phyloP scores from a whole-genome alignment of 768 basidiomycete species.

The Lanmaoa pseudosensibilis region DNA sequence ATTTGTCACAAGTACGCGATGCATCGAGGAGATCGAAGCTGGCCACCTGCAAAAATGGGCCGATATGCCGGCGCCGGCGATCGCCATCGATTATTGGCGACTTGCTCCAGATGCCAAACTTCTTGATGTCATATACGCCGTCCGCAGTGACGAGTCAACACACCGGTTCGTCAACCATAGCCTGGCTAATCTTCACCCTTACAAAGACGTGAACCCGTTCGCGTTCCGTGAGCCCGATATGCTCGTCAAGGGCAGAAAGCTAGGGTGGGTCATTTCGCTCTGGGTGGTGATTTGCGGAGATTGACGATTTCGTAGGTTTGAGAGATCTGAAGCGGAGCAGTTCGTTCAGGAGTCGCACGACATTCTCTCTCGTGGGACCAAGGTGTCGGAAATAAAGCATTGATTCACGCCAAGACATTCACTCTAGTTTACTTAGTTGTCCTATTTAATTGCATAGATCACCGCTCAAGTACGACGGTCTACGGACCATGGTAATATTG shows the following conservation, averaged over 20 bases:
- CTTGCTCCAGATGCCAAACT: slow-evolving; percentile 70
- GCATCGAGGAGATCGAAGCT: slow-evolving; percentile 79
- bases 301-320: slow-evolving; percentile 48
- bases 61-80: slow-evolving; percentile 73
- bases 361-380: slow-evolving; percentile 40
- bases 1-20: slow-evolving; percentile 57
- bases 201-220: slow-evolving; percentile 86
- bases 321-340: slow-evolving; percentile 62
- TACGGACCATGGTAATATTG: neutral
- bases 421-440: slow-evolving; percentile 1
- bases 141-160: slow-evolving; percentile 89
- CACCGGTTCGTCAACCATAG: slow-evolving; percentile 97
- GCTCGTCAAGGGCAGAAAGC: slow-evolving; percentile 71
- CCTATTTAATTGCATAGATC: slow-evolving; percentile 13
- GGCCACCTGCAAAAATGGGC: slow-evolving; percentile 83
- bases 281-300: slow-evolving; percentile 12
- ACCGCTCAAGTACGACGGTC: slow-evolving; percentile 18
- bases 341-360: slow-evolving; percentile 64
- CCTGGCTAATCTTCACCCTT: slow-evolving; percentile 77
- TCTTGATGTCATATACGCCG: slow-evolving; percentile 87
- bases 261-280: slow-evolving; percentile 53
- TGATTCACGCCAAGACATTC: slow-evolving; percentile 16
- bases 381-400: slow-evolving; percentile 27
- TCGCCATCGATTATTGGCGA: slow-evolving; percentile 96
- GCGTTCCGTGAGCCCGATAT: slow-evolving; percentile 88